Evolutionary conservation across 2,329 filamentous ascomycete species (phyloP).

Genomic region (Hypoxylon sp.): DNA sequence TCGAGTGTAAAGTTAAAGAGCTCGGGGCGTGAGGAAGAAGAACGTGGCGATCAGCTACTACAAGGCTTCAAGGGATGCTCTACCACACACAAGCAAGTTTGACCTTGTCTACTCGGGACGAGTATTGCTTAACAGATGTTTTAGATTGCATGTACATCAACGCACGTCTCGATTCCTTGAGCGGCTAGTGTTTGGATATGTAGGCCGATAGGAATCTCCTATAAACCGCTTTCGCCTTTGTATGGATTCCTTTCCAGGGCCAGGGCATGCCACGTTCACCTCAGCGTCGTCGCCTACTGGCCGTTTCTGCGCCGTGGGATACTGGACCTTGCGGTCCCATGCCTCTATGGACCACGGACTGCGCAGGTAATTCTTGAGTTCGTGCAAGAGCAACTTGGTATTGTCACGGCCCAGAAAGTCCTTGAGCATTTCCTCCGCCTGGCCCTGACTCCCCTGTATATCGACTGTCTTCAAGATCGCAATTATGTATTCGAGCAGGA

Average conservation of each 20-base stretch:
- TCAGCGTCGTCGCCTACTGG: conserved; percentile 10
- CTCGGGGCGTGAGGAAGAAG: too few species aligned
- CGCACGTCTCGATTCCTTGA: background rate
- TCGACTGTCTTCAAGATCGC: conserved; percentile 85
- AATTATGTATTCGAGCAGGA: conserved; percentile 84
- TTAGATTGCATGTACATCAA: too few species aligned
- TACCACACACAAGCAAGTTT: too few species aligned
- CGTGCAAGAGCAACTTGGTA: conserved; percentile 81
- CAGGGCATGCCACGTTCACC: background rate
- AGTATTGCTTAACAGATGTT: too few species aligned
- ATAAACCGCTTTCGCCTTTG: conserved; percentile 19
- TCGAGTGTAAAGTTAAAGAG: too few species aligned
- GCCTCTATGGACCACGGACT: conserved; percentile 79
- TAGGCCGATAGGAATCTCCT: conserved; percentile 39
- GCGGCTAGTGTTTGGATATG: conserved; percentile 20
- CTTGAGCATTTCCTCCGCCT: conserved; percentile 79
- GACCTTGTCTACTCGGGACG: too few species aligned
- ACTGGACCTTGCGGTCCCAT: conserved; percentile 85
- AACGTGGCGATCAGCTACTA: too few species aligned
- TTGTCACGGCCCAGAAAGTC: conserved; percentile 81
- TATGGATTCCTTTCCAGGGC: background rate
- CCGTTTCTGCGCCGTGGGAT: conserved; percentile 49
- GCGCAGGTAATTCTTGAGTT: conserved; percentile 81
- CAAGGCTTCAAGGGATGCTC: too few species aligned
- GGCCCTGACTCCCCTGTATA: conserved; percentile 77